A percentile compares a stretch with the other conserved stretches of the same genome.
These are phyloP conservation scores for Lentinus brumalis DNA, from an alignment of 768 basidiomycete genomes.

Conservation along the genomic window DNA sequence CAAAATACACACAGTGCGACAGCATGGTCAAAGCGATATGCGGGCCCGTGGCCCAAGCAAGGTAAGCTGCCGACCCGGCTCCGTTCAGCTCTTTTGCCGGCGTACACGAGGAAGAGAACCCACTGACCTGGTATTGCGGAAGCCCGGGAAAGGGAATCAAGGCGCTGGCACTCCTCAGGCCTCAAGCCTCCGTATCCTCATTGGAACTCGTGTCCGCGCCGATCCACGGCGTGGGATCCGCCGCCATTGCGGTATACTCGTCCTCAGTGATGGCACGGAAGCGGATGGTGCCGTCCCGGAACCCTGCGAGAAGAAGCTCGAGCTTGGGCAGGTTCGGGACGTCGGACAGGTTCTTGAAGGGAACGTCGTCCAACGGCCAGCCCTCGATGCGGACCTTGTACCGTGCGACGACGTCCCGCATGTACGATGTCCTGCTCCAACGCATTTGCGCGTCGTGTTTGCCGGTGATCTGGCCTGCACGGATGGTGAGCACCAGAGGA, in stretches of 20 bases:
- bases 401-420: conserved; percentile 29
- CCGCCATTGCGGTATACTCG: conserved; percentile 21
- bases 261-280: conserved; percentile 26
- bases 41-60: not conserved
- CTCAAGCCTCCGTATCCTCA: not conserved
- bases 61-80: not conserved
- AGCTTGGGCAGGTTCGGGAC: conserved; percentile 31
- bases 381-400: conserved; percentile 33
- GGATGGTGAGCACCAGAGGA: not conserved
- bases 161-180: not conserved
- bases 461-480: conserved; percentile 26
- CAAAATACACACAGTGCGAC: not conserved
- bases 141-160: not conserved
- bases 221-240: conserved; percentile 13
- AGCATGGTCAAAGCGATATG: not conserved
- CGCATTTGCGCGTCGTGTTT: conserved; percentile 29
- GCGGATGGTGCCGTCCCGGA: conserved; percentile 24
- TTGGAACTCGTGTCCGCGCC: conserved; percentile 1
- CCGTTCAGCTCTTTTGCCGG: too few species aligned
- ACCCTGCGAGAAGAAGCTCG: conserved; percentile 29
- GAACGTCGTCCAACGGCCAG: conserved; percentile 30
- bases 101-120: not conserved
- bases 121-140: not conserved
- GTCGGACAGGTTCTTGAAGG: conserved; percentile 33
- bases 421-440: conserved; percentile 24